phyloP scores from a whole-genome alignment of 441 rosid genomes.

The Erodium texanum region DNA sequence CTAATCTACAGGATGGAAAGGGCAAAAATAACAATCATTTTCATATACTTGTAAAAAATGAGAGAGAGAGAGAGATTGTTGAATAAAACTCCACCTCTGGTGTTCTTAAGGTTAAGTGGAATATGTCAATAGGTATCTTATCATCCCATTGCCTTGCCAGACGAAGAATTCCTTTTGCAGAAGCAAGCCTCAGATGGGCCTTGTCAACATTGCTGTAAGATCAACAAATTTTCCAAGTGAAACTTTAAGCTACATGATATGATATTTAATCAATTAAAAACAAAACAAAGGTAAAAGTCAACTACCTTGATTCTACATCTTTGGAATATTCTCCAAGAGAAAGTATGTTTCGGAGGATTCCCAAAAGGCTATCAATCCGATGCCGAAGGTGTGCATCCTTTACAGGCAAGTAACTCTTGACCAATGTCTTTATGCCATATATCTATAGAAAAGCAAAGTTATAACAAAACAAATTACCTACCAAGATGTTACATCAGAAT shows the following conservation, averaged over 20 bases:
- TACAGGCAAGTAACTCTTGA: constrained; percentile 86
- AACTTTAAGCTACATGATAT: constrained; percentile 14
- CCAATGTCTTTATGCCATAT: constrained; percentile 90
- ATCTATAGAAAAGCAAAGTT: constrained; percentile 37
- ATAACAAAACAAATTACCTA: constrained; percentile 4
- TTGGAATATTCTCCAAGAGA: constrained; percentile 72
- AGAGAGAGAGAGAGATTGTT: constrained; percentile 4
- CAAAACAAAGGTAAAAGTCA: neutral
- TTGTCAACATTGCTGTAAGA: constrained; percentile 77
- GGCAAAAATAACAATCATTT: constrained; percentile 10
- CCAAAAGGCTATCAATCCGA: constrained; percentile 67
- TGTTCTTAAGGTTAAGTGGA: constrained; percentile 60
- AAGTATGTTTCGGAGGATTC: constrained; percentile 57
- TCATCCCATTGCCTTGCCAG: constrained; percentile 87
- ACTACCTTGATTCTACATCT: constrained; percentile 74
- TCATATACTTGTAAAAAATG: neutral
- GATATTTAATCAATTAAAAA: constrained; percentile 14
- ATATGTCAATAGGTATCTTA: constrained; percentile 71
- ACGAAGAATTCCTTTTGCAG: constrained; percentile 94
- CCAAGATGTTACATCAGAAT: constrained; percentile 18
- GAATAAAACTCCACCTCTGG: constrained; percentile 52
- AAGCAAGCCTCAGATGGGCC: constrained; percentile 88
- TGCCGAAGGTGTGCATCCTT: constrained; percentile 96
- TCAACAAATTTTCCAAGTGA: constrained; percentile 20
- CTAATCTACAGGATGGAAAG: constrained; percentile 42